Evolutionary conservation across 345 rosid species (phyloP).

Genomic region (Populus euphratica): DNA sequence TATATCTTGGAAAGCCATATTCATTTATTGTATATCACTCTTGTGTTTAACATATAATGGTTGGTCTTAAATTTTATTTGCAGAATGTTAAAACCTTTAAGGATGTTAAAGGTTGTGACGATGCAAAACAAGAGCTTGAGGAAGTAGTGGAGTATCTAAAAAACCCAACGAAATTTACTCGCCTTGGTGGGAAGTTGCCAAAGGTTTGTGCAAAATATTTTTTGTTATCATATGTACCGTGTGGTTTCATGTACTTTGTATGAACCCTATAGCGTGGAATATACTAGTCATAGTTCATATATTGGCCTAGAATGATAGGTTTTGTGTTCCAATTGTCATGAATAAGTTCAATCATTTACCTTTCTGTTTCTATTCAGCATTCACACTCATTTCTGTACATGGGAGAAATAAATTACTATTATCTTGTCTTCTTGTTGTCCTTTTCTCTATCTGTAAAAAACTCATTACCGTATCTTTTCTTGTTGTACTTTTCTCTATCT

Average conservation of each 20-base stretch:
- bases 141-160: conserved; percentile 96
- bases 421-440: background rate
- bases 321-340: background rate
- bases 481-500: background rate
- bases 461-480: background rate
- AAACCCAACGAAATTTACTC: conserved; percentile 92
- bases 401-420: background rate
- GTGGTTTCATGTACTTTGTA: background rate
- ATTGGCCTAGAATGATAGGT: background rate
- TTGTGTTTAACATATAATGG: background rate
- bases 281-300: background rate
- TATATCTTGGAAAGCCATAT: no score
- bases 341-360: background rate
- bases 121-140: conserved; percentile 98
- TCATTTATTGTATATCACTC: background rate
- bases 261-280: background rate
- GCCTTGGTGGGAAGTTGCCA: conserved; percentile 97
- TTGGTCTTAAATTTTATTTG: conserved; percentile 31
- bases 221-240: background rate
- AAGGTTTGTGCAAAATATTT: conserved; percentile 55
- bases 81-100: conserved; percentile 98
- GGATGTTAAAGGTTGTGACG: conserved; percentile 99
- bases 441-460: background rate
- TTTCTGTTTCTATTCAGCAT: background rate
- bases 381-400: background rate